phyloP scores from a whole-genome alignment of 345 rosid species.

The Populus nigra region DNA sequence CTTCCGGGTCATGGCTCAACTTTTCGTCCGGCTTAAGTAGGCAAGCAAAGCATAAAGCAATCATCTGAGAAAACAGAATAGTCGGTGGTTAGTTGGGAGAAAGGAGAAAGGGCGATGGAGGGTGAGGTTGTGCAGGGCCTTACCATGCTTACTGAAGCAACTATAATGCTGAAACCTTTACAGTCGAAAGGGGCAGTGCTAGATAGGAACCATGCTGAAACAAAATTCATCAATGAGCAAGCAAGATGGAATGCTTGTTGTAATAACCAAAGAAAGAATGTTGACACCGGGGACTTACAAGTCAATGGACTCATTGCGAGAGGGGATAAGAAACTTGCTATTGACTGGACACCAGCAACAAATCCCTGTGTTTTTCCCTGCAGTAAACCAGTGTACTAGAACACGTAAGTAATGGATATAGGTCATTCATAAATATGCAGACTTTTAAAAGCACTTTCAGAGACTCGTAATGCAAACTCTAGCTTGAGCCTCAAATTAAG shows the following conservation, averaged over 20 bases:
- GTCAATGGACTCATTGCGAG: slow-evolving; percentile 56
- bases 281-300: slow-evolving; percentile 21
- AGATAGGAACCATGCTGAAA: slow-evolving; percentile 51
- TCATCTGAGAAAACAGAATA: slow-evolving; percentile 17
- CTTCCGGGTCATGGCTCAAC: slow-evolving; percentile 10
- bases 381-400: neutral
- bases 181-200: slow-evolving; percentile 49
- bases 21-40: slow-evolving; percentile 28
- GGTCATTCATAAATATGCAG: neutral
- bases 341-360: slow-evolving; percentile 45
- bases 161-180: slow-evolving; percentile 51
- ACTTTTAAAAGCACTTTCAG: neutral
- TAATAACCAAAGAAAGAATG: neutral
- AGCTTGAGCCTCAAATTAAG: neutral
- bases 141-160: slow-evolving; percentile 53
- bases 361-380: slow-evolving; percentile 60
- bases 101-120: neutral
- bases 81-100: neutral
- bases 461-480: neutral
- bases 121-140: neutral
- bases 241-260: neutral
- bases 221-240: neutral
- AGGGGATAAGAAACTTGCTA: slow-evolving; percentile 49
- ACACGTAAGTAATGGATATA: neutral
- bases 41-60: slow-evolving; percentile 38